phyloP scores from a whole-genome alignment of 768 basidiomycete genomes.

The Russula griseocarnosa region DNA sequence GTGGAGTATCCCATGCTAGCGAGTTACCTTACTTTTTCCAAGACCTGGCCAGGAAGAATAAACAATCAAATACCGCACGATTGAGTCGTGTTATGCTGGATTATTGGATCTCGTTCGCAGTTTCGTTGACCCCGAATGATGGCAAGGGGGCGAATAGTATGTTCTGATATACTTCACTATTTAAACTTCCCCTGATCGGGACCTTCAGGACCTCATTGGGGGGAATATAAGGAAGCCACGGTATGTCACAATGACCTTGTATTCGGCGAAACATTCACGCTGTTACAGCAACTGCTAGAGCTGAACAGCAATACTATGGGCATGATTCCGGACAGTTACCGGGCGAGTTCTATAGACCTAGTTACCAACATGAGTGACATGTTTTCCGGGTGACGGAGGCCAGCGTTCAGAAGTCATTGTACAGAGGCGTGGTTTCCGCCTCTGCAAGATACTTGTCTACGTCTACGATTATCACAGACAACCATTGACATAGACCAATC shows the following conservation, averaged over 20 bases:
- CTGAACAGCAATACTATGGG: conserved; percentile 8
- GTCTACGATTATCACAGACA: conserved; percentile 49
- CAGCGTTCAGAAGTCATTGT: too few species aligned
- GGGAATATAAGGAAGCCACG: conserved; percentile 1
- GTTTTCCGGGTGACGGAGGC: conserved; percentile 15
- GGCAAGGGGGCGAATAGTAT: conserved; percentile 38
- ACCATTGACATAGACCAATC: conserved; percentile 65
- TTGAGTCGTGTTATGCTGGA: conserved; percentile 41
- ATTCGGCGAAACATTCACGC: not conserved
- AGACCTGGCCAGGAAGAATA: conserved; percentile 4
- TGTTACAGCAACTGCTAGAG: conserved; percentile 14
- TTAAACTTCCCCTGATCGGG: not conserved
- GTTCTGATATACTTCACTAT: conserved; percentile 1
- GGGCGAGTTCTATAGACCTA: conserved; percentile 9
- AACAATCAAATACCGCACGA: conserved; percentile 4
- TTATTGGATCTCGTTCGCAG: conserved; percentile 47
- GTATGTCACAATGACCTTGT: conserved; percentile 2
- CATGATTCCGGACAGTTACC: conserved; percentile 15
- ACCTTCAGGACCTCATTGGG: conserved; percentile 7
- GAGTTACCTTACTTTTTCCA: conserved; percentile 31
- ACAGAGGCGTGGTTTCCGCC: conserved; percentile 38
- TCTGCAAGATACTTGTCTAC: conserved; percentile 49
- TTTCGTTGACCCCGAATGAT: conserved; percentile 44
- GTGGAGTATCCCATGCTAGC: conserved; percentile 26
- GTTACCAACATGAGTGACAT: conserved; percentile 1